Evolutionary conservation across 306 rosid genomes (phyloP), one percentile per base, ranked within the genome.

Genomic region (Vigna angularis): DNA sequence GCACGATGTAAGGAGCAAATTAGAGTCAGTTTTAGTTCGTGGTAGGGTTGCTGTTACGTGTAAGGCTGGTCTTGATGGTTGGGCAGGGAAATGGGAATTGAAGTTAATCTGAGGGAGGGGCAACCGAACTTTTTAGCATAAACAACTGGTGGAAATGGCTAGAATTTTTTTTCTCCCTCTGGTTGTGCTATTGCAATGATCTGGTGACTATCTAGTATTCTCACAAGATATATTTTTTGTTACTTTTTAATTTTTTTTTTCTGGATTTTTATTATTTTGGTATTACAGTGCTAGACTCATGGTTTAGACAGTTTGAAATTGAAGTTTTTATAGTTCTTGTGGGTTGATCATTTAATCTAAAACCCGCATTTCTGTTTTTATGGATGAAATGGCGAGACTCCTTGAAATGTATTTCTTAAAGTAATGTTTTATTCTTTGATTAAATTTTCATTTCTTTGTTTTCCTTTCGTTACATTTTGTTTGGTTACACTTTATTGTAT

Each of bases 221-320:
- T 59, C 18, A 28, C 66, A 55, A 2, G 13, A 56, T 24, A 11
- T 18, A 48, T 50, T 50, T 6, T 26, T 13, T 4, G 2, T 55
- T 53, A 11, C 13, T 58, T 28, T 59, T 26, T 58, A 1, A 4
- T 34, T 34, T 34, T 5, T 34, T 5, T 59, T 36, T 72, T 55
- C 18, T 55, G 22, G 66, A 62, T 72, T 72, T 20, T 59, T 49
- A 13, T 59, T 32, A 20, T 58, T 72, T 72, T 55, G 53, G 24
- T 72, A 15, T 4, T 14, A 59, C 30, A 26, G 42, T 13, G 24
- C 36, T 12, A 72, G 22, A 36, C 38, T 8, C 20, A 58, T 24
- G 53, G 55, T 57, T 40, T 73, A 14, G 16, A 14, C 0, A 15
- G 51, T 48, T 47, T 17, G 12, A 28, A 61, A 59, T 59, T 75